Base-by-base conservation (phyloP, 768 basidiomycete genomes). In the Austroboletus festivus region DNA sequence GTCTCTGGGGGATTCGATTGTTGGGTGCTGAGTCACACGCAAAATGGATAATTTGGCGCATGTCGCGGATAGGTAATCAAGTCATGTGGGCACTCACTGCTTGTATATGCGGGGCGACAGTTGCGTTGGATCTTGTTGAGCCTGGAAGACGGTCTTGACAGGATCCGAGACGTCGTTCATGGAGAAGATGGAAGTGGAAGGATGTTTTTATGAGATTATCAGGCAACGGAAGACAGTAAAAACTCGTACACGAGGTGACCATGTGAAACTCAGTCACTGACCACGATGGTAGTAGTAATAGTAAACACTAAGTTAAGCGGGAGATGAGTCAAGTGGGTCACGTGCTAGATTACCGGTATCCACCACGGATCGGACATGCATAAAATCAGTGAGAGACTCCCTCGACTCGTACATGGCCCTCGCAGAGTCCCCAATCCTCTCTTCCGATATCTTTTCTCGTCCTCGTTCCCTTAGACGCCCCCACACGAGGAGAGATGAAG, bases 401-500 rank as follows among this genome's bases (percentile, higher is more conserved):
- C n/a, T n/a, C n/a, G n/a, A n/a, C n/a, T n/a, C n/a, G n/a, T n/a
- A n/a, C 18, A 66, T 66, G 64, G 64, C 66, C 13, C 52, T 66
- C 10, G 50, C 64, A 34, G 62, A 67, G 44, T 68, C 67, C 3
- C 64, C 66, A 2, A 26, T 58, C 23, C 55, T 56, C 42, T 46
- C 58, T 38, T 70, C 62, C 5, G 79, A 89, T 46, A 52, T 83
- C 20, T 74, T 90, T 44, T 81, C 86, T 7, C 79, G 74, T 34
- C 73, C 83, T 63, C 74, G 41, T 66, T 69, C 24, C 57, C 65
- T 23, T 50, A 59, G 34, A 41, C 71, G 49, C 75, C 73, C 57
- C 55, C 71, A 19, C 56, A 71, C 77, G 33, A 73, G 83, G 38
- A 75, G 85, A 35, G 87, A 91, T 64, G 82, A 86, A 6, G 78